phyloP scores from a whole-genome alignment of 345 rosid species.

The Hibiscus trionum region DNA sequence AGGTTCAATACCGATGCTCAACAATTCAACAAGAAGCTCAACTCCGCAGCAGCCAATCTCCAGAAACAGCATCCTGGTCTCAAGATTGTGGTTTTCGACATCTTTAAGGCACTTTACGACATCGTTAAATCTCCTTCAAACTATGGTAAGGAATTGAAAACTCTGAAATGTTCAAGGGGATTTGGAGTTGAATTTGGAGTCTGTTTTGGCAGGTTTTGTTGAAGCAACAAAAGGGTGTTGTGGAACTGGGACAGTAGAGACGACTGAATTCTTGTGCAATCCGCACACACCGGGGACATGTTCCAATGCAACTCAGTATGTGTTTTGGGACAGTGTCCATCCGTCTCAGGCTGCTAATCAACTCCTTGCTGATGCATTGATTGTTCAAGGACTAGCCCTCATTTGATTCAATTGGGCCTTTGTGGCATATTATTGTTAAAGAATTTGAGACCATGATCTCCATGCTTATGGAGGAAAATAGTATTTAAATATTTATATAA shows the following conservation, averaged over 20 bases:
- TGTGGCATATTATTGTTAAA: not conserved
- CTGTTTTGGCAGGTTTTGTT: constrained; percentile 41
- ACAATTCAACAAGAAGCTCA: constrained; percentile 67
- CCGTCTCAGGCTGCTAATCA: constrained; percentile 88
- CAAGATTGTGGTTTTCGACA: constrained; percentile 73
- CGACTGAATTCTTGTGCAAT: constrained; percentile 70
- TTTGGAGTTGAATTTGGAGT: not conserved
- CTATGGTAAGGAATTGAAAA: constrained; percentile 26
- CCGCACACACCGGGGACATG: constrained; percentile 68
- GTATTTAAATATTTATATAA: not conserved
- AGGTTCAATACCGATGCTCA: constrained; percentile 66
- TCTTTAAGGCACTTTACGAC: constrained; percentile 58
- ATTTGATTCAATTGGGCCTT: constrained; percentile 13
- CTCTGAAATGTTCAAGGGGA: not conserved
- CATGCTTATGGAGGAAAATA: too few species aligned
- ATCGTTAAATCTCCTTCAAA: constrained; percentile 53
- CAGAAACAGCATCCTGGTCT: constrained; percentile 61
- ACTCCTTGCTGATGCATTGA: constrained; percentile 59
- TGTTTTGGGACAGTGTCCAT: constrained; percentile 92
- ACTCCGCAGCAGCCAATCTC: constrained; percentile 45
- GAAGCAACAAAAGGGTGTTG: constrained; percentile 90
- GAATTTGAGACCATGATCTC: too few species aligned
- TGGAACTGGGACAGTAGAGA: constrained; percentile 80
- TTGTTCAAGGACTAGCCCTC: constrained; percentile 63
- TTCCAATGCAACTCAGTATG: constrained; percentile 68